Conservation (phyloP, 139 green algal species). For the Chloropicon primus region DNA sequence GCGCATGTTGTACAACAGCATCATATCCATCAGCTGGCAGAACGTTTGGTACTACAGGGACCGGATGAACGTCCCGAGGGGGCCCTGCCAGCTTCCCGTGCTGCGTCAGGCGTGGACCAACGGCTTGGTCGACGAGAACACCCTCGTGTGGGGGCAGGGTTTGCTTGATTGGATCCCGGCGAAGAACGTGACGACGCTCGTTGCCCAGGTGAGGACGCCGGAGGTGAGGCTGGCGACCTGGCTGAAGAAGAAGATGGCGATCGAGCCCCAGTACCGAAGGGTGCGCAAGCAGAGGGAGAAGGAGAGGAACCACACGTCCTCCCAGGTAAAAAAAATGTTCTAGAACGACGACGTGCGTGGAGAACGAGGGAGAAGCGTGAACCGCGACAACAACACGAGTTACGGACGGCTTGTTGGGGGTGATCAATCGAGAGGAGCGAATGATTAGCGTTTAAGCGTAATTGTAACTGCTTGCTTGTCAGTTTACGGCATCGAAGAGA, state of each 20-base stretch:
- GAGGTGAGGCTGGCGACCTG: slow-evolving; percentile 56
- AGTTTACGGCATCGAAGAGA: no score
- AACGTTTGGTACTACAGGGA: slow-evolving; percentile 80
- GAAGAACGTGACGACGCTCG: slow-evolving; percentile 71
- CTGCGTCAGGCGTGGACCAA: slow-evolving; percentile 66
- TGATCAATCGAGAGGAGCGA: no score
- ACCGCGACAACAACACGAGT: no score
- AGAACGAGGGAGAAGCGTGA: no score
- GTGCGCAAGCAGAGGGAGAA: not conserved
- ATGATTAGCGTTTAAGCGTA: no score
- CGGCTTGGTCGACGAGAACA: slow-evolving; percentile 81
- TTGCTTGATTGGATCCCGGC: slow-evolving; percentile 76
- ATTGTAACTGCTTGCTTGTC: no score
- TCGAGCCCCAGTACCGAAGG: slow-evolving; percentile 22
- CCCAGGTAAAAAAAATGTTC: not conserved
- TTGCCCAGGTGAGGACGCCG: slow-evolving; percentile 68
- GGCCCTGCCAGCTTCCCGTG: slow-evolving; percentile 67
- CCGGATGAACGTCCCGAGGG: slow-evolving; percentile 51
- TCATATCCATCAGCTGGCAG: slow-evolving; percentile 10
- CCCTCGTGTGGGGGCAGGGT: slow-evolving; percentile 80
- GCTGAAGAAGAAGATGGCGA: slow-evolving; percentile 38
- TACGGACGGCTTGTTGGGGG: no score
- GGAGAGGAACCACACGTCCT: not conserved
- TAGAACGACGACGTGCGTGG: not conserved
- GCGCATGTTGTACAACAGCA: slow-evolving; percentile 42